Evolutionary conservation across 140 eudicot species (phyloP).

Genomic region (Bidens hawaiensis): DNA sequence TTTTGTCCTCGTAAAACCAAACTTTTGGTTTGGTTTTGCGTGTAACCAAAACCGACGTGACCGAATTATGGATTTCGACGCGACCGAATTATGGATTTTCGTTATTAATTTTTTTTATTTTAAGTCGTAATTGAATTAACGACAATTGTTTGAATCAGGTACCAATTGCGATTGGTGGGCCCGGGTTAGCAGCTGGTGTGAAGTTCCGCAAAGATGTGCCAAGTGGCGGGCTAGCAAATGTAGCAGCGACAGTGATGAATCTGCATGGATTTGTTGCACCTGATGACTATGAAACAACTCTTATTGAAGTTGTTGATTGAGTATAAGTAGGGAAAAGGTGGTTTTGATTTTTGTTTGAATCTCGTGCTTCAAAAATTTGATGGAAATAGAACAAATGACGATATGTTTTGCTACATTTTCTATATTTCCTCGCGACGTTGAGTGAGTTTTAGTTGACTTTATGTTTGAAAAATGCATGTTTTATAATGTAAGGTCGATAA

Average conservation of each 20-base stretch:
- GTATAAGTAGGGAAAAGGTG: not conserved
- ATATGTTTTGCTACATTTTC: constrained; percentile 8
- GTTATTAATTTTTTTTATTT: too few species aligned
- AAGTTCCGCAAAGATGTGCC: constrained; percentile 77
- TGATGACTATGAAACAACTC: constrained; percentile 78
- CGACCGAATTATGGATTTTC: too few species aligned
- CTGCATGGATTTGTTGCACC: constrained; percentile 89
- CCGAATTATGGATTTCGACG: too few species aligned
- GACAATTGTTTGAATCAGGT: constrained; percentile 37
- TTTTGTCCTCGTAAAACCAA: too few species aligned
- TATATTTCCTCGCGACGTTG: constrained; percentile 12
- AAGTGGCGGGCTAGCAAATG: constrained; percentile 75
- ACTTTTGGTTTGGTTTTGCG: too few species aligned
- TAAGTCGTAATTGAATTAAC: not conserved
- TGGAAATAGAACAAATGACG: not conserved
- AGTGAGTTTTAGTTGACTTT: constrained; percentile 10
- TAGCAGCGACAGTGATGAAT: constrained; percentile 90
- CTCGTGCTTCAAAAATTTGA: constrained; percentile 13
- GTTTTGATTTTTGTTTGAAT: not conserved
- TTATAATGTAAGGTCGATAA: not conserved
- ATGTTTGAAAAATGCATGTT: not conserved
- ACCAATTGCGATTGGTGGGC: constrained; percentile 93
- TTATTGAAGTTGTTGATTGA: constrained; percentile 44
- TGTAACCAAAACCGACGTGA: too few species aligned
- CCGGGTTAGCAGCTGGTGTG: constrained; percentile 67